Evolutionary conservation across 2,329 filamentous ascomycete genomes (phyloP), one percentile per base, ranked within the genome.

Genomic region (Thielaviopsis populi): DNA sequence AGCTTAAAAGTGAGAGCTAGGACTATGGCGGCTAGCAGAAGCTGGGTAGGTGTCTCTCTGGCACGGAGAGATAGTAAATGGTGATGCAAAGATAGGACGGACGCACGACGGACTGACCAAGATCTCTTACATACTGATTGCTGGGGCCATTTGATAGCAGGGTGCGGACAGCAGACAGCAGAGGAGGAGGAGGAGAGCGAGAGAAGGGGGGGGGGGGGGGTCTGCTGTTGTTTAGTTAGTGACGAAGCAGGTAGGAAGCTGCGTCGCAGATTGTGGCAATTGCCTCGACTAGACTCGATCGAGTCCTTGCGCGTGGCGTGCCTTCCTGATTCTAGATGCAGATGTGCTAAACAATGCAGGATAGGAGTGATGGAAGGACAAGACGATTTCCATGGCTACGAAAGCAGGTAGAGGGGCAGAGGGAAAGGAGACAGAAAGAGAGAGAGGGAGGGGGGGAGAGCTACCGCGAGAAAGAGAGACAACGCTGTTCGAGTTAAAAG

Each of bases 81-180:
- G 48, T 15, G 59, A 48, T 43, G 22, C 15, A 48, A 61, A 61
- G 59, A 61, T 61, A 61, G 27, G 11, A 22, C 40, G 19, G 37
- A 24, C 37, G 17, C 41, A 17, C 17, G 27, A 19, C 56, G 24
- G 2, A 53, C 19, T n/a, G 59, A 61, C 59, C 40, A 61, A 43
- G 59, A 37, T 37, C 41, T 61, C 22, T 61, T 61, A 61, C 59
- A 61, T 61, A 61, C 27, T 27, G 41, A 61, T 46, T 30, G 30
- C 17, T 7, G 17, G 50, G 7, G n/a, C 27, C 5, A 13, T 3
- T 27, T 59, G 19, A 41, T 59, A 17, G n/a, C 13, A 61, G 30
- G 27, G n/a, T n/a, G 24, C 3, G 40, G 15, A 27, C 13, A 13
- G n/a, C 22, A 13, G 59, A 27, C 22, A 19, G 33, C 15, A 2